Percentiles rank a stretch among this genome's conserved stretches.
Conservation (phyloP, 2,329 filamentous ascomycete genomes). For the Hortaea werneckii region DNA sequence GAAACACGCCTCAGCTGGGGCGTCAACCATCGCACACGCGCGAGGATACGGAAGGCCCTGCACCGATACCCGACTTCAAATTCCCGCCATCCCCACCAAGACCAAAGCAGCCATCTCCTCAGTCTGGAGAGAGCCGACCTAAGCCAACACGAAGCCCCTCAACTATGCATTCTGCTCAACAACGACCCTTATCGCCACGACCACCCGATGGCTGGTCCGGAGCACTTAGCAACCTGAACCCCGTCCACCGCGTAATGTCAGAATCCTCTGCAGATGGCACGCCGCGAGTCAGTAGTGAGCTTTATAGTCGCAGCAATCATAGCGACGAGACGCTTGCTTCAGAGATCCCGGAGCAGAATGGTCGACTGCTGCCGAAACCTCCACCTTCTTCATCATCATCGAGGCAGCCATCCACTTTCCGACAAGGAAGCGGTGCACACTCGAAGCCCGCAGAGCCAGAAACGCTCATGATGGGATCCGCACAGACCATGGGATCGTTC, state of each 20-base stretch:
- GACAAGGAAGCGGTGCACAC: constrained; percentile 22
- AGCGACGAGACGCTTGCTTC: constrained; percentile 89
- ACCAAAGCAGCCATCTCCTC: constrained; percentile 14
- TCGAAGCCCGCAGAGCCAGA: constrained; percentile 49
- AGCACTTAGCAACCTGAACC: constrained; percentile 43
- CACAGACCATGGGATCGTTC: constrained; percentile 86
- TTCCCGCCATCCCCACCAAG: constrained; percentile 17
- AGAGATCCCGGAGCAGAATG: constrained; percentile 45
- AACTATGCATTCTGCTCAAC: constrained; percentile 27
- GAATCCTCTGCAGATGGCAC: constrained; percentile 68
- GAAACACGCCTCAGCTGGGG: constrained; percentile 20
- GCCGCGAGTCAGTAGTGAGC: constrained; percentile 83
- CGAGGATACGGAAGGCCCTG: constrained; percentile 5
- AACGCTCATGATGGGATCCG: constrained; percentile 94
- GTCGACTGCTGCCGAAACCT: constrained; percentile 44
- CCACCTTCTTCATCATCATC: constrained; percentile 17
- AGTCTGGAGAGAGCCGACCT: constrained; percentile 21
- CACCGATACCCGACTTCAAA: constrained; percentile 15
- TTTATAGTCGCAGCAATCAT: constrained; percentile 90
- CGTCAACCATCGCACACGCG: constrained; percentile 11
- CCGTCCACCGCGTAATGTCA: constrained; percentile 61
- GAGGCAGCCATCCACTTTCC: constrained; percentile 34
- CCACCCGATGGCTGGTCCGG: constrained; percentile 22
- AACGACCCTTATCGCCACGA: constrained; percentile 21
- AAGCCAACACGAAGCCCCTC: constrained; percentile 20